phyloP scores from a whole-genome alignment of 257 asterid species.

The Knoxia roxburghii region DNA sequence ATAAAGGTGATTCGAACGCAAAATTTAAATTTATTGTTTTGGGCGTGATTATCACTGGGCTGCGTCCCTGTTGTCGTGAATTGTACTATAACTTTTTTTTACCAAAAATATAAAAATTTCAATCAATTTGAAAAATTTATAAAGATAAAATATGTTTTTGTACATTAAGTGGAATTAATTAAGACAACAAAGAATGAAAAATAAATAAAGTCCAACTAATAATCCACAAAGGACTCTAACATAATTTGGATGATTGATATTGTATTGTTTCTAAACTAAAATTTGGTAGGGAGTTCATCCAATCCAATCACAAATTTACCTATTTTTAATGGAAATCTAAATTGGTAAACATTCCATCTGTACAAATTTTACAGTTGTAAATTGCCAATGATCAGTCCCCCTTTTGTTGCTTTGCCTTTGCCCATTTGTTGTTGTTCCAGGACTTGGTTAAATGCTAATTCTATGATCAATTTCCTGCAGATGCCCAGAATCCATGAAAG shows the following conservation, averaged over 20 bases:
- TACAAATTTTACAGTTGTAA: neutral
- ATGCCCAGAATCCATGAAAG: slow-evolving; percentile 91
- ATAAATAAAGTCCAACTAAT: no score
- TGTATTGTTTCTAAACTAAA: neutral
- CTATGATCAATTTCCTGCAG: slow-evolving; percentile 20
- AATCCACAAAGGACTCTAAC: neutral
- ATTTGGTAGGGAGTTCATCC: neutral
- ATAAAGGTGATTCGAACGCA: no score
- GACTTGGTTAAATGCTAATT: slow-evolving; percentile 8
- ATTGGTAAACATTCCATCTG: neutral
- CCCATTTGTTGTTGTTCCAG: neutral
- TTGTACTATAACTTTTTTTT: no score
- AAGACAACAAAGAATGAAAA: neutral
- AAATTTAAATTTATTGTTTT: no score
- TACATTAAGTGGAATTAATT: no score
- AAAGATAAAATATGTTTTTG: no score
- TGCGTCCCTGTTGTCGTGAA: no score
- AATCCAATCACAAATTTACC: no score
- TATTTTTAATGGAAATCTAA: neutral
- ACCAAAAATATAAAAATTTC: no score
- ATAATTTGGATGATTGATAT: neutral
- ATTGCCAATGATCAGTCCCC: neutral
- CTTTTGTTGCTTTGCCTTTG: neutral
- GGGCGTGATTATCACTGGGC: no score
- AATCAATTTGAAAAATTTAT: no score